Evolutionary conservation across 331 rosid species (phyloP), one percentile per base, ranked within the genome.

Genomic region (Arachis monticola): DNA sequence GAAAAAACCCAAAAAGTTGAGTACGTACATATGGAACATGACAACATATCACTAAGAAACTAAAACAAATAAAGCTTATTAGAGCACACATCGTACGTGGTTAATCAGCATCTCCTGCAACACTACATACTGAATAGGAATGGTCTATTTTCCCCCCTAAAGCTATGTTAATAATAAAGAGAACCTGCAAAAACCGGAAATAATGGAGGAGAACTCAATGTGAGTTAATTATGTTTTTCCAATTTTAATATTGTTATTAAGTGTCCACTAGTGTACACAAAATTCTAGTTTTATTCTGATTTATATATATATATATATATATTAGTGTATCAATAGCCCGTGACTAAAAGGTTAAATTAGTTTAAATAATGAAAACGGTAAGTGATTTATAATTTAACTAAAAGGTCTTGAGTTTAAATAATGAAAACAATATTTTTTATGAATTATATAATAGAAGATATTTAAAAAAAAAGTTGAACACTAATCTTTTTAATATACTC

Each of bases 131-230:
- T 71, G 58, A 22, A 22, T 22, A 22, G 27, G 27, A 22, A 22
- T 22, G 27, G 27, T 22, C 27, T 22, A 22, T 22, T 22, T 22
- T 22, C 27, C 27, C 27, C 27, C 27, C 27, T 22, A 22, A 22
- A 35, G 62, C 7, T 27, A 46, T 22, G 60, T 77, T 83, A 92
- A 86, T 92, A 92, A 82, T 92, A 89, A 71, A 89, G 90, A 41
- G 97, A 89, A 61, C 96, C 96, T 92, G 87, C 69, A 79, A 6
- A 67, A 76, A 73, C 12, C 32, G 13, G 70, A 77, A 60, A 42
- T 47, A 50, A 38, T 59, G 47, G 12, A 32, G 55, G 46, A 10
- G 62, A 40, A 46, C 67, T 44, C 5, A 27, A 73, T 5, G 75
- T 80, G 64, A 67, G 60, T 56, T 56, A 27, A 68, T 57, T 46